Evolutionary conservation across 2,329 filamentous ascomycete species (phyloP).

Genomic region (Parasarocladium wereldwijsianum): DNA sequence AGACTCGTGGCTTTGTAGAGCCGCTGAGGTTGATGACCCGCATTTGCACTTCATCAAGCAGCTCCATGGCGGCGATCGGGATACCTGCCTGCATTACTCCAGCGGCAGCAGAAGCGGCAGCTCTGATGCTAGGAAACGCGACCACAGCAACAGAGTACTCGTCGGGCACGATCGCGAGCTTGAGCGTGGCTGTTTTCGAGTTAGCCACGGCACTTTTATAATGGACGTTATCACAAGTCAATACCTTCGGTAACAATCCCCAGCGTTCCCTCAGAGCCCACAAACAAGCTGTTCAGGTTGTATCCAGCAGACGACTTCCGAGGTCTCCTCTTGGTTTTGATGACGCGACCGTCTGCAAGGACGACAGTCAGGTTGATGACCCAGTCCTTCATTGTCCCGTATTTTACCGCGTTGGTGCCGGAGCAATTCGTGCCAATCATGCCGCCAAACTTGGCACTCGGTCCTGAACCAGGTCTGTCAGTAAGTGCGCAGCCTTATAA

Average conservation of each 20-base stretch:
- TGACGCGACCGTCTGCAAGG: constrained; percentile 60
- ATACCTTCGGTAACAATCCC: constrained; percentile 62
- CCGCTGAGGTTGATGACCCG: constrained; percentile 63
- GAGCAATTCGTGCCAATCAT: constrained; percentile 72
- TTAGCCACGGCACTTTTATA: neutral
- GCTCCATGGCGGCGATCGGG: constrained; percentile 64
- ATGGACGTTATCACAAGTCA: neutral
- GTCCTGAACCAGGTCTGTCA: constrained; percentile 20
- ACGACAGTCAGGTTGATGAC: constrained; percentile 73
- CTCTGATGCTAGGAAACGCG: constrained; percentile 61
- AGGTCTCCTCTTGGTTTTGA: constrained; percentile 66
- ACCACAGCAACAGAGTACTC: constrained; percentile 67
- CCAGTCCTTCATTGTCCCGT: constrained; percentile 83
- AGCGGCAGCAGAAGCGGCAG: constrained; percentile 60
- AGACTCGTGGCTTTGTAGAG: constrained; percentile 50
- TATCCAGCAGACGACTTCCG: constrained; percentile 73
- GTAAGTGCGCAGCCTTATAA: too few relatives aligned
- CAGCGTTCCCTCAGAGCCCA: constrained; percentile 69
- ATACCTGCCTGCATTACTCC: constrained; percentile 63
- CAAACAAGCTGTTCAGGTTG: constrained; percentile 66
- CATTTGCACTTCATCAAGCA: constrained; percentile 87
- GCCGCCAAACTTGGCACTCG: constrained; percentile 61
- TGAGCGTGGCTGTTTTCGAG: constrained; percentile 49
- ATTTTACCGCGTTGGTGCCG: constrained; percentile 66
- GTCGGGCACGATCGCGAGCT: constrained; percentile 62